Conservation (phyloP, 1,139 yeast species). For the Magnusiomyces fungicola region DNA sequence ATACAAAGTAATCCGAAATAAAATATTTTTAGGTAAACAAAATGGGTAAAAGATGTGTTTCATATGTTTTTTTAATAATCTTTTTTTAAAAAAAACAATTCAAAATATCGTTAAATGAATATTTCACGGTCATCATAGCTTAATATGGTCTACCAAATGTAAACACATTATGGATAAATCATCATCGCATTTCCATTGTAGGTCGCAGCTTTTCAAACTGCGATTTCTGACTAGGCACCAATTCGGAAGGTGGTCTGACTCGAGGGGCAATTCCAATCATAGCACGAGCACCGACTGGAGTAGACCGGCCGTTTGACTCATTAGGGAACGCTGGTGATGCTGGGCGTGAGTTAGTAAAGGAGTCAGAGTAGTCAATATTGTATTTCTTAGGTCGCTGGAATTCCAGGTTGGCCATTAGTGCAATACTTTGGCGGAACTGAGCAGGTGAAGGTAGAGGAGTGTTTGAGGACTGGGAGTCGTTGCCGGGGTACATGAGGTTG, state of each 20-base stretch:
- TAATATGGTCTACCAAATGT: no score
- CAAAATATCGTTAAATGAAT: not conserved
- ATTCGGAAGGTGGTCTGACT: slow-evolving; percentile 16
- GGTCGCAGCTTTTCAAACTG: slow-evolving; percentile 24
- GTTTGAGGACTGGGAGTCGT: slow-evolving; percentile 15
- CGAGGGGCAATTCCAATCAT: slow-evolving; percentile 4
- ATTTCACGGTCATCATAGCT: no score
- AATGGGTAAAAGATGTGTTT: no score
- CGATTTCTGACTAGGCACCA: slow-evolving; percentile 25
- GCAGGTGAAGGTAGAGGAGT: slow-evolving; percentile 29
- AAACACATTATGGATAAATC: no score
- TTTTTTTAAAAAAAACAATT: not conserved
- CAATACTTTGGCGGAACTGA: slow-evolving; percentile 27
- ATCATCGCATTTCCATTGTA: slow-evolving; percentile 24
- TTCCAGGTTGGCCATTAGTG: slow-evolving; percentile 26
- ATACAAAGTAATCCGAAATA: no score
- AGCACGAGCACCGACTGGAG: not conserved
- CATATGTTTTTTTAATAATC: no score
- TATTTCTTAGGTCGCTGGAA: slow-evolving; percentile 31
- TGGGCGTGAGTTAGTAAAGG: not conserved
- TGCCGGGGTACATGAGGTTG: slow-evolving; percentile 10
- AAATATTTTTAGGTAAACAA: no score
- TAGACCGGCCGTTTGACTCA: not conserved
- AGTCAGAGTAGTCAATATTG: slow-evolving; percentile 2
- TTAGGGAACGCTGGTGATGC: not conserved